Base-by-base conservation (phyloP, 371 early-diverging fungal species). In the Mucor lusitanicus region DNA sequence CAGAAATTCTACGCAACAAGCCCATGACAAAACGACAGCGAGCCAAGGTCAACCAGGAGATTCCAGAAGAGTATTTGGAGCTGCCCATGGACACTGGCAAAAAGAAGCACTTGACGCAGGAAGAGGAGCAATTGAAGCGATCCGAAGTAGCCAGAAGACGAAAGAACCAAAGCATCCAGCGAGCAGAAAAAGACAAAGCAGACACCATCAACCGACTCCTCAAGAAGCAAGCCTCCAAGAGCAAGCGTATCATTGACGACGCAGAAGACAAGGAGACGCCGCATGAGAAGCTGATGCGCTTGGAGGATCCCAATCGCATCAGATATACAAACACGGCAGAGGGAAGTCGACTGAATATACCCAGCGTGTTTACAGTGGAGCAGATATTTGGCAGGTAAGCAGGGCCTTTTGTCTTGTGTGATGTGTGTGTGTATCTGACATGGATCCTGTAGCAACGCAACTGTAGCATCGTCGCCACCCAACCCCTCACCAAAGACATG, bases 141-240 rank as follows among this genome's bases (percentile, higher is more conserved):
- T 90, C 91, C n/a, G 92, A 91, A 74, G 86, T 88, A 27, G 88
- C 90, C 1, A 85, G 92, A 63, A 84, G 90, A 27, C 84, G 92
- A 67, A 91, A 91, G 75, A 91, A 91, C 70, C 91, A 90, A 67
- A 91, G 89, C 40, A 83, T 88, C 42, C 91, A 91, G 73, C 81
- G 90, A 33, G 91, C 91, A 11, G 92, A 91, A 70, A 90, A 90
- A 68, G 87, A 90, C 56, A 91, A 91, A 70, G 84, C 85, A 76
- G 92, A 91, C 55, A 91, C 91, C 0, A 91, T 91, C 70, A 91
- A 90, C 67, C 80, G 90, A 42, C 70, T 91, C 30, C 74, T 91
- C 55, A 91, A 91, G 70, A 91, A 91, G 64, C 92, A 91, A 68
- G 88, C 92, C 13, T 85, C 87, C 27, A 91, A 91, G 65, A 87